A percentile compares a stretch with the other conserved stretches of the same genome.
phyloP scores from a whole-genome alignment of 2,329 filamentous ascomycete species.

The Nemania sp. region DNA sequence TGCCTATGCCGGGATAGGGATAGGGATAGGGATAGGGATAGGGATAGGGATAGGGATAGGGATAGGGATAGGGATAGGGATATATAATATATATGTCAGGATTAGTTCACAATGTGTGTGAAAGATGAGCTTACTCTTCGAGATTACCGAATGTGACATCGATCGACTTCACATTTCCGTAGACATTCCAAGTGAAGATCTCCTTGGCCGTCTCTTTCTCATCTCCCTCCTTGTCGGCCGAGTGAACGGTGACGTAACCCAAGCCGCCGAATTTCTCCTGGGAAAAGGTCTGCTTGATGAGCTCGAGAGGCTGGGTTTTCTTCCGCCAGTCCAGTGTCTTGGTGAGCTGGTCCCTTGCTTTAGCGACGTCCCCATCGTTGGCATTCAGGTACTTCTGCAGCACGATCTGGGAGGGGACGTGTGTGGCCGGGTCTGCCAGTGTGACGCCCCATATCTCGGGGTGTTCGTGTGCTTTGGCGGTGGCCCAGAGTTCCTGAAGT shows the following conservation, averaged over 20 bases:
- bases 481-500: slow-evolving; percentile 50
- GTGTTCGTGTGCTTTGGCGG: slow-evolving; percentile 59
- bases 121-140: slow-evolving; percentile 72
- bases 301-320: slow-evolving; percentile 75
- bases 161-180: slow-evolving; percentile 86
- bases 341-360: slow-evolving; percentile 81
- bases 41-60: not conserved
- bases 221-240: slow-evolving; percentile 55
- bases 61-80: not conserved
- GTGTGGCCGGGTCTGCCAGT: slow-evolving; percentile 63
- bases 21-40: not conserved
- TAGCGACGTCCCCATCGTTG: slow-evolving; percentile 79
- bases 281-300: slow-evolving; percentile 74
- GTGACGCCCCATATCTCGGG: slow-evolving; percentile 89
- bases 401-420: slow-evolving; percentile 83
- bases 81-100: not conserved
- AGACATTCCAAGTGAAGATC: slow-evolving; percentile 92
- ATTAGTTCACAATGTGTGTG: slow-evolving; percentile 11
- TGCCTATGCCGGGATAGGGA: not conserved
- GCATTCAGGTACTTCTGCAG: slow-evolving; percentile 95
- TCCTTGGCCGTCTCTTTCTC: slow-evolving; percentile 60
- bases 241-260: slow-evolving; percentile 83
- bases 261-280: slow-evolving; percentile 79
- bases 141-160: slow-evolving; percentile 84
- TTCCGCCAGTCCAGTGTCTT: slow-evolving; percentile 88